Conservation (phyloP, 2,329 filamentous ascomycete species). For the Dryadomyces sulphureus region DNA sequence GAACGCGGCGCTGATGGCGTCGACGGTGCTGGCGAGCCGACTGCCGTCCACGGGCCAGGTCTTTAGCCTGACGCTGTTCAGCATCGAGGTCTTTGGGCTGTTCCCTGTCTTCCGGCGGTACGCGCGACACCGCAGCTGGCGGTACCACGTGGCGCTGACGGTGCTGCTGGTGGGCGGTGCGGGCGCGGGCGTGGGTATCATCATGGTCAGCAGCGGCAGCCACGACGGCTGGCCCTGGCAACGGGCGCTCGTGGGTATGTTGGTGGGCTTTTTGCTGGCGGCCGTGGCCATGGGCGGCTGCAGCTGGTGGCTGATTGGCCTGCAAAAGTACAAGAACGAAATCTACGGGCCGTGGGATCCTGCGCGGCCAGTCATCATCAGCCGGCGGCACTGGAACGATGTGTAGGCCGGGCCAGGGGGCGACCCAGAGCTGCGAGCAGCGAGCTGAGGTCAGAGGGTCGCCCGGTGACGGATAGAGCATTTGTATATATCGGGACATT, state of each 20-base stretch:
- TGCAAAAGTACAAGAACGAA: slow-evolving; percentile 99
- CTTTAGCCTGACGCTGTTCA: slow-evolving; percentile 88
- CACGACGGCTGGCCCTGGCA: slow-evolving; percentile 32
- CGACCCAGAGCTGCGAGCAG: too few relatives aligned
- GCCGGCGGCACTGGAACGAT: slow-evolving; percentile 41
- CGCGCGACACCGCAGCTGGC: slow-evolving; percentile 67
- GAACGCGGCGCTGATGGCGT: slow-evolving; percentile 92
- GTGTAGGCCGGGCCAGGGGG: slow-evolving; percentile 4
- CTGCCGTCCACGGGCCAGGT: slow-evolving; percentile 85
- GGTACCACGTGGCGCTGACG: slow-evolving; percentile 65
- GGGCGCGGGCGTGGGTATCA: slow-evolving; percentile 60
- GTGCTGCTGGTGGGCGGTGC: slow-evolving; percentile 62
- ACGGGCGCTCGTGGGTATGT: slow-evolving; percentile 51
- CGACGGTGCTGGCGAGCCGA: slow-evolving; percentile 80
- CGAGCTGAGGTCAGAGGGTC: too few relatives aligned
- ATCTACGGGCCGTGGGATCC: slow-evolving; percentile 98
- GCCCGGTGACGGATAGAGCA: too few relatives aligned
- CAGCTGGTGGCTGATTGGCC: slow-evolving; percentile 92
- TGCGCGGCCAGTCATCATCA: slow-evolving; percentile 72
- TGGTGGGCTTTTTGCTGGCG: slow-evolving; percentile 61
- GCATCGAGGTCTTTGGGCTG: slow-evolving; percentile 90
- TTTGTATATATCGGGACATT: not conserved
- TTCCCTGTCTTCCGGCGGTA: slow-evolving; percentile 96
- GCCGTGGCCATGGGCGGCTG: slow-evolving; percentile 78
- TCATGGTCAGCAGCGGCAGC: slow-evolving; percentile 35